phyloP scores from a whole-genome alignment of 2,329 filamentous ascomycete species.

The Paraphoma sp. region DNA sequence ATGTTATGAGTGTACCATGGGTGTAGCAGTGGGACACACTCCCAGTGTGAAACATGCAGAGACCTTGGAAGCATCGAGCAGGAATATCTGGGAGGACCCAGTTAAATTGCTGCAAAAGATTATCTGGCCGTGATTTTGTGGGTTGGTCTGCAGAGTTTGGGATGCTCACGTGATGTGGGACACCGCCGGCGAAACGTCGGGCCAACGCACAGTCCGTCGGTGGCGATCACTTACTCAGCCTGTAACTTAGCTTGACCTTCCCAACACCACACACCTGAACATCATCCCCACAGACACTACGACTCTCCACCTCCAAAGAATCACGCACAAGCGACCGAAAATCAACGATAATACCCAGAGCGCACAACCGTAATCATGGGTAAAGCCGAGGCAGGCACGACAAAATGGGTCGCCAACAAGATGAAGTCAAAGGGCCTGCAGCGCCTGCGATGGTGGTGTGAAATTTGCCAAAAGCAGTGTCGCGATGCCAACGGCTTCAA shows the following conservation, averaged over 20 bases:
- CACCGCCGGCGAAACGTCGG: neutral
- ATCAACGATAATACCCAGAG: neutral
- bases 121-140: too few relatives aligned
- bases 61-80: too few relatives aligned
- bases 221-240: neutral
- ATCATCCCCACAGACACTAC: neutral
- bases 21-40: too few relatives aligned
- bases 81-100: too few relatives aligned
- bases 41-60: too few relatives aligned
- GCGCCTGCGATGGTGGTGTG: conserved; percentile 89
- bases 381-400: conserved; percentile 88
- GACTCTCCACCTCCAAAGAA: too few relatives aligned
- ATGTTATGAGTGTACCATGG: too few relatives aligned
- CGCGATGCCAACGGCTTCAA: conserved; percentile 78
- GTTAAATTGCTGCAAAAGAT: too few relatives aligned
- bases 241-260: neutral
- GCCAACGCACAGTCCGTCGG: neutral
- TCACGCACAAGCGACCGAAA: too few relatives aligned
- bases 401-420: conserved; percentile 90
- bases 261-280: neutral
- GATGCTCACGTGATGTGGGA: too few relatives aligned
- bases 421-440: conserved; percentile 72
- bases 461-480: conserved; percentile 76
- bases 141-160: too few relatives aligned
- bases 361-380: conserved; percentile 66